phyloP scores from a whole-genome alignment of 192 early-diverging fungal genomes.

The Geranomyces variabilis region DNA sequence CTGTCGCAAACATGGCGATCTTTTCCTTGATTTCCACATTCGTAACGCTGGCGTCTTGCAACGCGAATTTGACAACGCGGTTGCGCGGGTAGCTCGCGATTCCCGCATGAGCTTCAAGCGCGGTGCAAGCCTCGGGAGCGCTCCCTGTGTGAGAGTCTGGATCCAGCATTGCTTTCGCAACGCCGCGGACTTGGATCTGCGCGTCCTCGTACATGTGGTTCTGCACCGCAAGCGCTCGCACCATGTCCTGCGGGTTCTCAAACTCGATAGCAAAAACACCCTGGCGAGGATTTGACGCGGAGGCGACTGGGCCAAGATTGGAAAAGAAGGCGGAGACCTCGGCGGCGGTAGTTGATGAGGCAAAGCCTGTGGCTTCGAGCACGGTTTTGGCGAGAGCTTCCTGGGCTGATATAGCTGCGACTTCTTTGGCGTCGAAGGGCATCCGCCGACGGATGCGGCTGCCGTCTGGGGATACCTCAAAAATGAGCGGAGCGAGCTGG shows the following conservation, averaged over 20 bases:
- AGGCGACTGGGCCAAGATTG: constrained; percentile 11
- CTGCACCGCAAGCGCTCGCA: constrained; percentile 23
- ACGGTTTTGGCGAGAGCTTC: constrained; percentile 17
- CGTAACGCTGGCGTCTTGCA: constrained; percentile 10
- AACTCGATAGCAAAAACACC: constrained; percentile 24
- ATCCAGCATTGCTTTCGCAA: background rate
- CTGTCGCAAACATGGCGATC: constrained; percentile 13
- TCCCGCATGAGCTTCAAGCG: constrained; percentile 20
- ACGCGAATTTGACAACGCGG: constrained; percentile 18
- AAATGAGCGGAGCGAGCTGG: constrained; percentile 21
- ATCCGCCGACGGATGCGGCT: constrained; percentile 21
- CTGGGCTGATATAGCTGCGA: constrained; percentile 6
- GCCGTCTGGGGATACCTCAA: constrained; percentile 11
- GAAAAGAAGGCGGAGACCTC: constrained; percentile 26
- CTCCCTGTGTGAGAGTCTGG: background rate
- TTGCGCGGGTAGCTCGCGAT: constrained; percentile 11
- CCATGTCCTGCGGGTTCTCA: constrained; percentile 24
- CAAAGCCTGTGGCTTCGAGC: constrained; percentile 32
- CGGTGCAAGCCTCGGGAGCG: background rate
- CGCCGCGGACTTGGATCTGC: constrained; percentile 17
- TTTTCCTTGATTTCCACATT: constrained; percentile 9
- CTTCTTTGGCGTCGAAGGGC: constrained; percentile 24
- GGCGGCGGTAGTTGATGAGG: background rate
- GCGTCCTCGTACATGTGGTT: constrained; percentile 31
- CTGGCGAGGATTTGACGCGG: background rate